Evolutionary conservation across 257 asterid genomes (phyloP).

Genomic region (Solanum tarijense): DNA sequence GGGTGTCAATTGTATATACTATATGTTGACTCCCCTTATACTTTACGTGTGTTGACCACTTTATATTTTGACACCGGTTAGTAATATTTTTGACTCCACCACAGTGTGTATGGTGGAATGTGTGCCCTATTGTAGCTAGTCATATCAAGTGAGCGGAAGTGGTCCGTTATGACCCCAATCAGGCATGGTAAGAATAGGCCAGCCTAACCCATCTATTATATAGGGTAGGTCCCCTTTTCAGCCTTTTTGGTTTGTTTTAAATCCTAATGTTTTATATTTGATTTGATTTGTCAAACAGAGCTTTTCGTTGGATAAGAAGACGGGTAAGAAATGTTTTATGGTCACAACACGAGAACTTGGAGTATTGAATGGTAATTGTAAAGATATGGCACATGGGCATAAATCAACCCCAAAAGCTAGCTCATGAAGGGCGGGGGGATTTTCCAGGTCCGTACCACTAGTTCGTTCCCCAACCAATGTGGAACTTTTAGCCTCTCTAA

Average conservation of each 20-base stretch:
- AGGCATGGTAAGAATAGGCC: background rate
- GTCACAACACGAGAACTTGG: background rate
- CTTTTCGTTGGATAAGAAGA: background rate
- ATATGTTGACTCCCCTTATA: background rate
- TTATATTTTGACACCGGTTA: background rate
- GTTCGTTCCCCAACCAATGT: too few species aligned
- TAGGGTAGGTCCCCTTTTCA: background rate
- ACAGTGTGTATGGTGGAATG: background rate
- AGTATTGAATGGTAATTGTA: background rate
- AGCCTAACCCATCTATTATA: background rate
- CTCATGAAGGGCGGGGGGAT: too few species aligned
- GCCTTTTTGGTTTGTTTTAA: too few species aligned
- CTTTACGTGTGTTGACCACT: too few species aligned
- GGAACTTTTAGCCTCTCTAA: too few species aligned
- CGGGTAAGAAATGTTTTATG: background rate
- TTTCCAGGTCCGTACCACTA: too few species aligned
- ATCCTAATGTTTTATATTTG: too few species aligned
- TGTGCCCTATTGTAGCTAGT: background rate
- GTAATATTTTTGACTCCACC: background rate
- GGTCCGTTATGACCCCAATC: background rate
- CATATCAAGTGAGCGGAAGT: background rate
- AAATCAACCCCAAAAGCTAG: too few species aligned
- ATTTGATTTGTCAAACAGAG: background rate
- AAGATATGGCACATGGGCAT: too few species aligned
- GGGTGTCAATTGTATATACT: background rate